Evolutionary conservation across 441 rosid species (phyloP), one percentile per base, ranked within the genome.

Genomic region (Omphalea diandra): DNA sequence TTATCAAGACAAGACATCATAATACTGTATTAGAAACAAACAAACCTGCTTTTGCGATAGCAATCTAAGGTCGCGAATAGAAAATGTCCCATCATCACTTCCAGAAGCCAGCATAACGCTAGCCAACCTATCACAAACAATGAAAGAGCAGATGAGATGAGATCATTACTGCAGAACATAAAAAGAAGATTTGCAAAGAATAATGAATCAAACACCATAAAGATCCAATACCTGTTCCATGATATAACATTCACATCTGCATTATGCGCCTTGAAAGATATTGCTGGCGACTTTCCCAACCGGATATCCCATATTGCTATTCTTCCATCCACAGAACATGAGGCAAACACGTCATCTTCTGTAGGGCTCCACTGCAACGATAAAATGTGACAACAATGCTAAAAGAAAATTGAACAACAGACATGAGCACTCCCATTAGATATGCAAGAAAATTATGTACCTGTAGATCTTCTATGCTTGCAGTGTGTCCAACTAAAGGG

Each of bases 201-300:
- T 3, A 52, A 70, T 49, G 46, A 65, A 54, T 27, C 2, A 59
- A 26, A 74, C 15, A 18, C 4, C 15, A 52, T 29, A 38, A 73
- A 24, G 40, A 63, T 53, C 18, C 38, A 76, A 71, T 61, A 91
- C 97, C 97, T 90, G 84, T 92, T 95, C 99, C 99, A 95, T 60
- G 98, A 89, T 68, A 94, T 86, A 64, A 94, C 98, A 85, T 92
- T 94, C 62, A 94, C 98, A 73, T 94, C 99, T 27, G 98, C 89
- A 53, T 88, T 70, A 67, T 94, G 98, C 31, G 97, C 98, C 84
- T 94, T 90, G 64, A 94, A 86, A 70, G 86, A 80, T 57, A 80
- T 76, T 20, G 80, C 87, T 1, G 99, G 86, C 4, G 83, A 67
- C 80, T 89, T 92, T 70, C 96, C 93, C 50, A 73, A 52, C 66